These are phyloP conservation scores for Teunomyces pallodes DNA, from an alignment of 805 yeast genomes.

Conservation along the genomic window DNA sequence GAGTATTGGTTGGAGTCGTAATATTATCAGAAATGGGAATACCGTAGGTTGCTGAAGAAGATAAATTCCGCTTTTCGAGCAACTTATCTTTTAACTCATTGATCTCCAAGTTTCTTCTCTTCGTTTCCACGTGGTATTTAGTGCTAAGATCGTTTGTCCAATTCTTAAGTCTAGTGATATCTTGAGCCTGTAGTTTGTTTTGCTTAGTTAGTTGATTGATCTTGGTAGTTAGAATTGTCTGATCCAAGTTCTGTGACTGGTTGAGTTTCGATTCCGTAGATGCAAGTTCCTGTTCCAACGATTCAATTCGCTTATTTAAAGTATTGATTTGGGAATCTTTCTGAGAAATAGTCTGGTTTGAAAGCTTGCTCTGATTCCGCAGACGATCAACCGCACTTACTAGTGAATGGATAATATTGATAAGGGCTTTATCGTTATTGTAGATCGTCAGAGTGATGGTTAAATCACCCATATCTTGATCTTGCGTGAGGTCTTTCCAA, in stretches of 20 bases:
- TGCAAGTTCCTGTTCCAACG: slow-evolving; percentile 18
- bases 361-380: slow-evolving; percentile 28
- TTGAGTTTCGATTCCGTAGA: slow-evolving; percentile 17
- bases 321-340: slow-evolving; percentile 28
- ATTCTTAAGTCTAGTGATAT: slow-evolving; percentile 25
- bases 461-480: slow-evolving; percentile 22
- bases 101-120: slow-evolving; percentile 31
- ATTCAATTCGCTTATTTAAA: slow-evolving; percentile 20
- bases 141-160: slow-evolving; percentile 29
- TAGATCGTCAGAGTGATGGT: slow-evolving; percentile 28
- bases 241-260: slow-evolving; percentile 15
- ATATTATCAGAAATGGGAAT: slow-evolving; percentile 13
- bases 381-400: slow-evolving; percentile 28
- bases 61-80: slow-evolving; percentile 30
- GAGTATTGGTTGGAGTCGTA: slow-evolving; percentile 19
- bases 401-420: slow-evolving; percentile 37
- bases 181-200: slow-evolving; percentile 28
- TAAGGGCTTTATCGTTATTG: slow-evolving; percentile 30
- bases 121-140: slow-evolving; percentile 35
- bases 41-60: slow-evolving; percentile 28
- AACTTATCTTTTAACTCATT: slow-evolving; percentile 33
- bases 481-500: slow-evolving; percentile 28
- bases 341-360: slow-evolving; percentile 25
- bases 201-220: slow-evolving; percentile 15
- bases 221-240: slow-evolving; percentile 13